Base-by-base conservation (phyloP, 768 basidiomycete species). In the Naematelia aurantialba region DNA sequence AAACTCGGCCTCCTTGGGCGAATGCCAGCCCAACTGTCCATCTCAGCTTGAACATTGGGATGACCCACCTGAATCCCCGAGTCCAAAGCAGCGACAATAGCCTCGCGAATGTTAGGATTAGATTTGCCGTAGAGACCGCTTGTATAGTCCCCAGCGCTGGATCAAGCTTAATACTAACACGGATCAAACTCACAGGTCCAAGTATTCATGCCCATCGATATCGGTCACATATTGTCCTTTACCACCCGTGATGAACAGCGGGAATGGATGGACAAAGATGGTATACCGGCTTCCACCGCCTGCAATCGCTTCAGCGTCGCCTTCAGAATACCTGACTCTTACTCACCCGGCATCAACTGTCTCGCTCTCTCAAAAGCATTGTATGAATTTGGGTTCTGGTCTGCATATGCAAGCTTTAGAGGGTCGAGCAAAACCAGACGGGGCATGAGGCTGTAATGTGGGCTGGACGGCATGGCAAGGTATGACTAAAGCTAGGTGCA, bases 111-210 rank as follows among this genome's bases (percentile, higher is more conserved):
- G 13, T 62, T 39, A 1, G 58, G 61, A 42, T 66, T 50, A 11
- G 44, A 56, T 45, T 66, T 62, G 8, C 65, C 65, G 51, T 60
- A 66, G 17, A 66, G 56, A 5, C 65, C 65, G 47, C 55, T 58
- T 1, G 56, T 55, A 27, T 62, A 62, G 48, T 66, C 65, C n/a
- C 56, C 42, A 24, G 30, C 21, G 4, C 42, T 59, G 39, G 1
- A 27, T 4, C 19, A 22, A 30, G 21, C 5, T n/a, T 5, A 24
- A 21, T 45, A 12, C 31, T 46, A 4, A 21, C 26, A 21, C 29
- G 17, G 29, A 48, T 25, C 5, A 34, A 4, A 59, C 62, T 57
- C 26, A 60, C 62, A 64, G 60, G 47, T 64, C 62, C 44, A n/a
- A 22, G 34, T 64, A 64, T n/a, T 25, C 45, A 58, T 64, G 62